Percentiles rank a stretch among this genome's conserved stretches.
Evolutionary conservation across 805 yeast genomes (phyloP).

Genomic region (Sporopachydermia quercuum): DNA sequence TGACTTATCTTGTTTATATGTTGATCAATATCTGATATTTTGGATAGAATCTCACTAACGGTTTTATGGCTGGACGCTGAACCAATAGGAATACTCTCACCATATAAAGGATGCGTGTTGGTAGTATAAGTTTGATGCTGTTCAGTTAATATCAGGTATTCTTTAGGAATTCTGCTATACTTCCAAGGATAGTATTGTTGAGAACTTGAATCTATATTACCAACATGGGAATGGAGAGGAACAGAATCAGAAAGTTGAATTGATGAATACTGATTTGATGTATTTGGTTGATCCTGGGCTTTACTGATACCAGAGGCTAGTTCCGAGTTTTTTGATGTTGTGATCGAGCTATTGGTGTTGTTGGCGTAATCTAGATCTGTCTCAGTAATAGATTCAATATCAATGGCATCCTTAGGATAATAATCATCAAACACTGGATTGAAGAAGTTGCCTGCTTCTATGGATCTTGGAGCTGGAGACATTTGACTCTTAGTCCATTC

Average conservation of each 20-base stretch:
- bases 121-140: conserved; percentile 22
- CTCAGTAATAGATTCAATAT: no score
- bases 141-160: conserved; percentile 20
- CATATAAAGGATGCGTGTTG: conserved; percentile 27
- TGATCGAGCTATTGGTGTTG: no score
- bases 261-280: conserved; percentile 2
- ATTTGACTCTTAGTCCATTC: conserved; percentile 32
- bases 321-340: background rate
- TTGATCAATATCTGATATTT: conserved; percentile 23
- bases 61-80: no score
- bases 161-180: conserved; percentile 8
- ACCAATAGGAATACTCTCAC: no score
- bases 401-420: no score
- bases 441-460: conserved; percentile 28
- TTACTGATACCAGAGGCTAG: conserved; percentile 1
- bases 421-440: conserved; percentile 23
- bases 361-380: no score
- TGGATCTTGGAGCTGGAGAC: conserved; percentile 16
- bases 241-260: conserved; percentile 5
- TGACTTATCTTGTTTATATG: conserved; percentile 24
- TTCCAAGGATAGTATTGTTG: conserved; percentile 7
- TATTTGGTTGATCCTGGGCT: conserved; percentile 8
- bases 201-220: conserved; percentile 12
- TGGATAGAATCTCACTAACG: conserved; percentile 25
- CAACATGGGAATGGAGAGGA: background rate